Base-by-base conservation (phyloP, 352 stramenopile species). In the Phytopythium vexans region DNA sequence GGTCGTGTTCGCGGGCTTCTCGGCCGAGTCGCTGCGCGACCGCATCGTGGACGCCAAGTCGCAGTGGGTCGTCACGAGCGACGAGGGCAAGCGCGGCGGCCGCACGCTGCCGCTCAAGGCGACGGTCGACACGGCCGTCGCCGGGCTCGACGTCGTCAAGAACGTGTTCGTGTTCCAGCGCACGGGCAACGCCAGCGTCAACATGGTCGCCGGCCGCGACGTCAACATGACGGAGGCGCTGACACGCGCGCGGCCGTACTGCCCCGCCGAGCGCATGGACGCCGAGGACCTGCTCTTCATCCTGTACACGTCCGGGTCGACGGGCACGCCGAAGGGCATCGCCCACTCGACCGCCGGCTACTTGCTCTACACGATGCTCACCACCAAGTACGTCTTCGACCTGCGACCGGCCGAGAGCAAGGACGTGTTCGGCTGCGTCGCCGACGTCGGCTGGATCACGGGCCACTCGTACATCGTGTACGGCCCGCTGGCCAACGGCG, bases 401-500 rank as follows among this genome's bases (percentile, higher is more conserved):
- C 66, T 98, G 49, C 45, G 32, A 33, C 45, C 45, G 45, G 45
- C 14, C 32, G 70, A 96, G 38, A 74, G 92, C 8, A 89, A 91
- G 33, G 95, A 98, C 62, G 88, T 98, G 11, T 97, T 96, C 64
- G 90, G 89, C 1, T 98, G 95, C 67, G 92, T 98, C 4, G 95
- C 96, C 1, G 96, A 99, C 66, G 88, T 85, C 14, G 96, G 96
- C 11, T 99, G 96, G 96, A 98, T 99, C 64, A 98, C 96, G 10
- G 96, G 96, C 34, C 96, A 99, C 77, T 96, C 82, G 49, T 97
- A 96, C 70, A 98, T 99, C 58, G 81, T 99, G 6, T 98, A 99
- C 70, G 97, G 96, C 8, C 95, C 97, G 4, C 71, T 99, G 5
- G 72, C 92, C 41, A 98, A 99, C 62, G 97, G 97, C 40, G 81